A percentile compares a stretch with the other conserved stretches of the same genome.
Evolutionary conservation across 2,329 filamentous ascomycete species (phyloP).

Genomic region (Sordariomycetes sp.): DNA sequence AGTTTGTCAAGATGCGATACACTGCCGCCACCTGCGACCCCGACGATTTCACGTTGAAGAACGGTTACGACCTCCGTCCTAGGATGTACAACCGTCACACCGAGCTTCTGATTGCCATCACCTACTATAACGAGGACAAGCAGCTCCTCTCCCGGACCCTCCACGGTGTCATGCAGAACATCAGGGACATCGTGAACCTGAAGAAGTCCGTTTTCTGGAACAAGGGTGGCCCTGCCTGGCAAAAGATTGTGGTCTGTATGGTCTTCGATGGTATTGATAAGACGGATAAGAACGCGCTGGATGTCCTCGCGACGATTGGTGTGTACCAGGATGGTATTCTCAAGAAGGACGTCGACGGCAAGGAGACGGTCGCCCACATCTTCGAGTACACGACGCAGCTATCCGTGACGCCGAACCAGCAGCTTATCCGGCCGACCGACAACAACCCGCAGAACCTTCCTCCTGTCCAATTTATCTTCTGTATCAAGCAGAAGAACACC

Average conservation of each 20-base stretch:
- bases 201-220: slow-evolving; percentile 99
- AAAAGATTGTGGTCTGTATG: slow-evolving; percentile 95
- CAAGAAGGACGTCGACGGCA: slow-evolving; percentile 96
- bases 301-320: slow-evolving; percentile 86
- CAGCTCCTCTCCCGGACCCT: slow-evolving; percentile 79
- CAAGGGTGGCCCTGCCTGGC: slow-evolving; percentile 96
- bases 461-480: slow-evolving; percentile 98
- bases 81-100: slow-evolving; percentile 99
- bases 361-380: slow-evolving; percentile 91
- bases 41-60: slow-evolving; percentile 96
- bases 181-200: slow-evolving; percentile 94
- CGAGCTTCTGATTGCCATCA: slow-evolving; percentile 92
- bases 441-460: slow-evolving; percentile 76
- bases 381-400: slow-evolving; percentile 98
- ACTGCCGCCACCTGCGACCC: slow-evolving; percentile 96
- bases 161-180: slow-evolving; percentile 98
- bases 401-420: slow-evolving; percentile 93
- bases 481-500: slow-evolving; percentile 95
- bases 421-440: slow-evolving; percentile 89
- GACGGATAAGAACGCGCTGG: slow-evolving; percentile 88
- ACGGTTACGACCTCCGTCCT: slow-evolving; percentile 94
- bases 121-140: slow-evolving; percentile 99
- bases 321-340: slow-evolving; percentile 97
- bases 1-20: slow-evolving; percentile 98
- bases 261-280: slow-evolving; percentile 98